Percentiles rank a stretch among this genome's conserved stretches.
Evolutionary conservation across 2,329 filamentous ascomycete species (phyloP).

Genomic region (Aspergillus chevalieri): DNA sequence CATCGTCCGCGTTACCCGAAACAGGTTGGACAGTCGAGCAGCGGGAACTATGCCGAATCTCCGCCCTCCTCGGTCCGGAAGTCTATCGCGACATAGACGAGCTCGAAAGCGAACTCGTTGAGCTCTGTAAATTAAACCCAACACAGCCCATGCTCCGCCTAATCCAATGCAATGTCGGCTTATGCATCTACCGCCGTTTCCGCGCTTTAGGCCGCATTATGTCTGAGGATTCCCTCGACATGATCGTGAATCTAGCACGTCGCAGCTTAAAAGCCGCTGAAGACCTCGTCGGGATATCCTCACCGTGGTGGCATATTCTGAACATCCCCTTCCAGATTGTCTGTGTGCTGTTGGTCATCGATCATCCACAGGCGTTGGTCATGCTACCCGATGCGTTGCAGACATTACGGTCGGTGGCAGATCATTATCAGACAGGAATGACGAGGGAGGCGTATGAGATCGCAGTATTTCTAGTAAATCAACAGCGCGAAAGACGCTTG

Average conservation of each 20-base stretch:
- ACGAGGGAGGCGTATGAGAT: background rate
- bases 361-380: conserved; percentile 8
- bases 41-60: conserved; percentile 4
- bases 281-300: background rate
- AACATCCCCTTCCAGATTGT: conserved; percentile 14
- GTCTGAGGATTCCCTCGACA: background rate
- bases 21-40: conserved; percentile 5
- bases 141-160: conserved; percentile 2
- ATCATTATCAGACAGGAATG: background rate
- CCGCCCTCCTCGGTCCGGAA: conserved; percentile 4
- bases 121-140: conserved; percentile 1
- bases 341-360: conserved; percentile 8
- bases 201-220: background rate
- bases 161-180: conserved; percentile 3
- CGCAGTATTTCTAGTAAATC: background rate
- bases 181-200: conserved; percentile 4
- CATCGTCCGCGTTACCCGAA: conserved; percentile 2
- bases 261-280: background rate
- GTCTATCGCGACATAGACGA: background rate
- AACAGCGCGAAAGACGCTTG: background rate
- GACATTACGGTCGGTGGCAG: conserved; percentile 3
- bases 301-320: conserved; percentile 14
- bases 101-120: conserved; percentile 2
- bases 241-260: background rate
- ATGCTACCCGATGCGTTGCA: background rate